phyloP scores from a whole-genome alignment of 2,329 filamentous ascomycete genomes.

The Coniochaeta hoffmannii region DNA sequence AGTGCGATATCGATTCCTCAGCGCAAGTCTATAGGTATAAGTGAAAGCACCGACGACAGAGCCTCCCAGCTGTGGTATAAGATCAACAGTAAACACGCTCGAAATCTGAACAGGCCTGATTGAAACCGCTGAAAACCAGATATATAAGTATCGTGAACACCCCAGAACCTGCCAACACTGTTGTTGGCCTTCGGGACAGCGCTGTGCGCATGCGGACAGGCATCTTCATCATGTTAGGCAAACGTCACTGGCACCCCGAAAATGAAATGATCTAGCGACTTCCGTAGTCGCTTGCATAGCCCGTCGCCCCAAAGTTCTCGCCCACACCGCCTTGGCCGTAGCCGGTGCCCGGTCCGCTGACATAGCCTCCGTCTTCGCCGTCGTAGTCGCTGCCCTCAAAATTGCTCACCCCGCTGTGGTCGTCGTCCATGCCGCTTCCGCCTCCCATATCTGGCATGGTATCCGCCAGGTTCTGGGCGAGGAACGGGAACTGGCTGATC shows the following conservation, averaged over 20 bases:
- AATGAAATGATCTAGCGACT: conserved; percentile 20
- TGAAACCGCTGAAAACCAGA: too few relatives aligned
- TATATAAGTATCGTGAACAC: too few relatives aligned
- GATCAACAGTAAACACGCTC: not conserved
- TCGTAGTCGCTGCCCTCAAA: conserved; percentile 78
- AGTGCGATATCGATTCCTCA: not conserved
- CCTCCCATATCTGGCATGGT: conserved; percentile 49
- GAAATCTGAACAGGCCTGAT: not conserved
- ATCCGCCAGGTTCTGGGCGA: conserved; percentile 43
- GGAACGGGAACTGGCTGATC: conserved; percentile 82
- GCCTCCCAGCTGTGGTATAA: not conserved
- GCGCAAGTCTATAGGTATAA: not conserved
- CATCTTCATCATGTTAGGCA: not conserved
- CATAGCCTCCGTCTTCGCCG: conserved; percentile 65
- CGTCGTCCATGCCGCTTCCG: conserved; percentile 67
- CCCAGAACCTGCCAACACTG: too few relatives aligned
- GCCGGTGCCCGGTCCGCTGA: conserved; percentile 54
- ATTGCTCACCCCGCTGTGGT: conserved; percentile 69
- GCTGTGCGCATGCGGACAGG: not conserved
- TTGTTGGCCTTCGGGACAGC: not conserved
- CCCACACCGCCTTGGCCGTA: conserved; percentile 49
- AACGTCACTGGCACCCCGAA: not conserved
- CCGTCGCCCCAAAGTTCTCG: conserved; percentile 47
- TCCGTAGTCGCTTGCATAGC: conserved; percentile 46
- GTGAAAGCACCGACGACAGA: not conserved